Evolutionary conservation across 352 stramenopile genomes (phyloP), one percentile per base, ranked within the genome.

Genomic region (Stephanocyclus meneghinianus): DNA sequence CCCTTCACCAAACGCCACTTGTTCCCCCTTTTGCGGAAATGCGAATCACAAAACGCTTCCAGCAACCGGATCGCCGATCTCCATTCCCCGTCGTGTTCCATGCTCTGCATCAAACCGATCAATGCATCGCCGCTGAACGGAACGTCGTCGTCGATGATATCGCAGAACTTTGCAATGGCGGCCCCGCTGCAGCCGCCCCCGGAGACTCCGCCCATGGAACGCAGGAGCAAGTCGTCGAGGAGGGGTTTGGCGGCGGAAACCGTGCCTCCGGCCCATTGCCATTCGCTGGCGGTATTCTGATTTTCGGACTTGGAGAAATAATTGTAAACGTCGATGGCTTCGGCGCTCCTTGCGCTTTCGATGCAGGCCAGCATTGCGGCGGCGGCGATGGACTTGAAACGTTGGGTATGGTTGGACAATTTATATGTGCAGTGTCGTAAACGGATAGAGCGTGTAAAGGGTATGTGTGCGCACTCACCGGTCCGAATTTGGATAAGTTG

Each of bases 221-320:
- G 64, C 55, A 91, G 81, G 7, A 71, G 74, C 16, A 91, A 74
- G 72, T 91, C 83, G 35, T 84, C 74, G 62, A 61, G 76, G 13
- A 90, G 51, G 1, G 86, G 80, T 71, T 87, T 80, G 9, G 84
- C 75, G 40, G 76, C 76, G 8, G 55, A 80, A 42, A 87, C 73
- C 40, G 69, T 73, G 1, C 74, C 80, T 57, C 86, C 86, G 57
- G 77, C 78, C 83, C 83, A 91, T 77, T 91, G 86, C 78, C 78
- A 91, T 71, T 90, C 86, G 65, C 65, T 80, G 30, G 75, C 71
- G 2, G 57, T 65, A 60, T 45, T 56, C 44, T 74, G 68, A 71
- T 69, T 73, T 29, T 72, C 71, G 48, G 76, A 84, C 50, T 63
- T 84, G 63, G 78, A 78, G 2, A 76, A 76, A 45, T 57, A 68